These are phyloP conservation scores for Naganishia vaughanmartiniae DNA, from an alignment of 768 basidiomycete species.

Conservation along the genomic window DNA sequence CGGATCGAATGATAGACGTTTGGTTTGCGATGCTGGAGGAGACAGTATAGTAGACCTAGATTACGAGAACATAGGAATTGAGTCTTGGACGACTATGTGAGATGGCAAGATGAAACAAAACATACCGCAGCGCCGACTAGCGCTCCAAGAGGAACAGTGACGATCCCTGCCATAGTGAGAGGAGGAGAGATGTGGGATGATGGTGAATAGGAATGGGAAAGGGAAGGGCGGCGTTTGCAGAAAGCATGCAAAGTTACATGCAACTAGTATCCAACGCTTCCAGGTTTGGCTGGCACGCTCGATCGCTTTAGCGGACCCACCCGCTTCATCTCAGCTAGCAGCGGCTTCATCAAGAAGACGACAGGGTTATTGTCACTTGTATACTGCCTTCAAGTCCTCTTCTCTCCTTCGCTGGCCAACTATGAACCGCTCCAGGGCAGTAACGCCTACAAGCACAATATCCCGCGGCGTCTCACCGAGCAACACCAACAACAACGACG, in stretches of 20 bases:
- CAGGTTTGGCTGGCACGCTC: background rate
- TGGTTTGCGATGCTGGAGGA: slow-evolving; percentile 13
- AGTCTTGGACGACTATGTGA: background rate
- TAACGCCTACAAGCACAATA: slow-evolving; percentile 4
- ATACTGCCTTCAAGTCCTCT: background rate
- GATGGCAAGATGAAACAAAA: background rate
- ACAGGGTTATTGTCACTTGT: background rate
- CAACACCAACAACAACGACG: slow-evolving; percentile 23
- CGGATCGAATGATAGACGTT: slow-evolving; percentile 2
- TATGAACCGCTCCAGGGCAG: slow-evolving; percentile 21
- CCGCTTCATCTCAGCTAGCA: background rate
- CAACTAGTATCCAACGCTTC: too few relatives aligned
- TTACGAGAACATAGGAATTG: background rate
- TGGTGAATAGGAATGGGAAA: background rate
- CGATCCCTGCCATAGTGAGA: slow-evolving; percentile 9
- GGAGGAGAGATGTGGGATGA: background rate
- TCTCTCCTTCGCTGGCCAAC: background rate
- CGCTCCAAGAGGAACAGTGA: slow-evolving; percentile 10
- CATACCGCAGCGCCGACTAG: slow-evolving; percentile 1
- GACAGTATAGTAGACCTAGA: slow-evolving; percentile 25
- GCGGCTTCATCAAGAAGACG: background rate
- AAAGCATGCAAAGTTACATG: too few relatives aligned
- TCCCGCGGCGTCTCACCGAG: slow-evolving; percentile 21
- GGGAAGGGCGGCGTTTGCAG: too few relatives aligned
- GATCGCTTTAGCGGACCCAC: background rate